phyloP scores from a whole-genome alignment of 1,139 yeast genomes.

The Hemisphaericaspora xylofermentans region DNA sequence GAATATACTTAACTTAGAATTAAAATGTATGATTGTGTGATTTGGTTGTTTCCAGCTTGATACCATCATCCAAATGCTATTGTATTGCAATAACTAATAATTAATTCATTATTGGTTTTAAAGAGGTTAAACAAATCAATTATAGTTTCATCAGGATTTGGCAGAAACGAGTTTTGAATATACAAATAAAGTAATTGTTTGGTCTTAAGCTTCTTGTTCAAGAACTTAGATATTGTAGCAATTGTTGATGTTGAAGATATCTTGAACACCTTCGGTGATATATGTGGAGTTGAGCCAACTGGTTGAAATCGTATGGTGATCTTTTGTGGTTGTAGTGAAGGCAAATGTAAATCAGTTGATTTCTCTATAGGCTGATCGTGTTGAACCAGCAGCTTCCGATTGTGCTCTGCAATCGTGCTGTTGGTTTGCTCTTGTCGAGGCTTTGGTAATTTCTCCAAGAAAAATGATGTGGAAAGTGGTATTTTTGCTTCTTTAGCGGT shows the following conservation, averaged over 20 bases:
- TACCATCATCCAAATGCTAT: conserved; percentile 54
- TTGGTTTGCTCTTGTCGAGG: conserved; percentile 15
- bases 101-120: conserved; percentile 49
- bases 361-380: too few species aligned
- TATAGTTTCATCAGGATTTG: conserved; percentile 56
- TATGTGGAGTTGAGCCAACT: conserved; percentile 55
- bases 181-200: conserved; percentile 35
- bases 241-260: conserved; percentile 49
- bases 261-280: conserved; percentile 50
- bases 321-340: conserved; percentile 20
- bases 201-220: conserved; percentile 40
- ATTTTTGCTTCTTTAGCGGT: conserved; percentile 15
- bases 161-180: conserved; percentile 60
- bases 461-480: conserved; percentile 26
- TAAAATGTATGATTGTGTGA: too few species aligned
- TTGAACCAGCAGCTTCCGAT: background rate
- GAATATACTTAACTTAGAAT: too few species aligned
- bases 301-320: conserved; percentile 54
- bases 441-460: conserved; percentile 20
- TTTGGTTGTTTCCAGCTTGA: too few species aligned
- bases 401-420: conserved; percentile 3
- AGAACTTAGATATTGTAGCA: conserved; percentile 44
- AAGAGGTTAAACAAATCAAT: conserved; percentile 48
- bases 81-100: conserved; percentile 53
- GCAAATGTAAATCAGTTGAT: too few species aligned